A percentile compares a stretch with the other conserved stretches of the same genome.
Evolutionary conservation across 2,329 filamentous ascomycete species (phyloP).

Genomic region (Colletotrichum eremochloae): DNA sequence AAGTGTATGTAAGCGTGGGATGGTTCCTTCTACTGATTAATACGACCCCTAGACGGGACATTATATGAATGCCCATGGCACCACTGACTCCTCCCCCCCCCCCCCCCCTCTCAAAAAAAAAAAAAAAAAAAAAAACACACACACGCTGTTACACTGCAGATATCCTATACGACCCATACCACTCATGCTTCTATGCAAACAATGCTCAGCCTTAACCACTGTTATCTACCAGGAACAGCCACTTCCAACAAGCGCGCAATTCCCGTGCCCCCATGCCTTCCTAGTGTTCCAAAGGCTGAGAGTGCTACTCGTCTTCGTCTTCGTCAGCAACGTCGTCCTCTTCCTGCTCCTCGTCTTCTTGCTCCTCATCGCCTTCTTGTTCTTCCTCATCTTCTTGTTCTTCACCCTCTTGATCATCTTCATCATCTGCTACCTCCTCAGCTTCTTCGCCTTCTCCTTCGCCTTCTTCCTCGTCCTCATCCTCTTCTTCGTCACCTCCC

Average conservation of each 20-base stretch:
- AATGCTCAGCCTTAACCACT: neutral
- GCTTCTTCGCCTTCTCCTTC: neutral
- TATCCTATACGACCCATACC: neutral
- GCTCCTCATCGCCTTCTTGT: neutral
- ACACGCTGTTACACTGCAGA: neutral
- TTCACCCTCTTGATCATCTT: neutral
- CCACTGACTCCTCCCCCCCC: neutral
- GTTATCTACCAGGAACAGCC: neutral
- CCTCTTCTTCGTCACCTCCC: neutral
- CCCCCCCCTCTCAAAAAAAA: too few relatives aligned
- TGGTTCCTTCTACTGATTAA: neutral
- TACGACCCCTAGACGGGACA: neutral
- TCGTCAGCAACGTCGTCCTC: slow-evolving; percentile 1
- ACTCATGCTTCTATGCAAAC: neutral
- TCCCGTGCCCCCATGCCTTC: neutral
- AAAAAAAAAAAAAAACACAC: neutral
- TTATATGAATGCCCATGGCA: neutral
- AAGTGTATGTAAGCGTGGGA: neutral
- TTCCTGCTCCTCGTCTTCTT: slow-evolving; percentile 5
- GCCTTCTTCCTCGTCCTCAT: neutral
- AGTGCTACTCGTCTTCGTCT: slow-evolving; percentile 16
- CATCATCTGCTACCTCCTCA: neutral
- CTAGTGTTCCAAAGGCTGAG: slow-evolving; percentile 3
- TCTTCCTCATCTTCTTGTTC: slow-evolving; percentile 1
- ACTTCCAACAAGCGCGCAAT: neutral